Evolutionary conservation across 2,329 filamentous ascomycete species (phyloP).

Genomic region (Penicillium verrucosum): DNA sequence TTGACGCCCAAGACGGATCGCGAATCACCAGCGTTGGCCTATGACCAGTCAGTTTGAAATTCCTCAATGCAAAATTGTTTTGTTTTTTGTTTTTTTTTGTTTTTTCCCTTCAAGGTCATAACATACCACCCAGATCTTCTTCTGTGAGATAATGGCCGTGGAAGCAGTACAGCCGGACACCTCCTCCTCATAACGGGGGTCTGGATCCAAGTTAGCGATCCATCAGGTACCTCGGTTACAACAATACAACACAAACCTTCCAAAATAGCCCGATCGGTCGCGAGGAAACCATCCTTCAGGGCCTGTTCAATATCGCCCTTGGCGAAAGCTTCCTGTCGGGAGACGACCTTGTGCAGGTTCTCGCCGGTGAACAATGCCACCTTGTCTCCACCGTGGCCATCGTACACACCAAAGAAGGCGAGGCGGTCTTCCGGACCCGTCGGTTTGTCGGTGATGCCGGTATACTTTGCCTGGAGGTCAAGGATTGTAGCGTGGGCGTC

Average conservation of each 20-base stretch:
- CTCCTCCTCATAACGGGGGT: constrained; percentile 95
- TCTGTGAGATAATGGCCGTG: constrained; percentile 79
- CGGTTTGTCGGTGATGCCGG: constrained; percentile 52
- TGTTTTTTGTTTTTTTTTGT: neutral
- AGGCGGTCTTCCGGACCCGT: constrained; percentile 68
- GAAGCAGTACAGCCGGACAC: constrained; percentile 97
- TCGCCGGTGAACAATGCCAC: constrained; percentile 91
- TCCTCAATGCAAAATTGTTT: neutral
- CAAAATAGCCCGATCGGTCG: constrained; percentile 91
- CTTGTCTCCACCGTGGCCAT: constrained; percentile 95
- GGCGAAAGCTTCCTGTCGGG: constrained; percentile 92
- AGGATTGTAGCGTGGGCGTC: constrained; percentile 89
- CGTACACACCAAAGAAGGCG: constrained; percentile 96
- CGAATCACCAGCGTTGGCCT: constrained; percentile 98
- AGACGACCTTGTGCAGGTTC: constrained; percentile 88
- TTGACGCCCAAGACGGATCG: constrained; percentile 94
- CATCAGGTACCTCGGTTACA: neutral
- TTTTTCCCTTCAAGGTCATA: neutral
- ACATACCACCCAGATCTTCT: constrained; percentile 94
- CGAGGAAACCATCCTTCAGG: constrained; percentile 93
- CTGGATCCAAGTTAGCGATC: constrained; percentile 49
- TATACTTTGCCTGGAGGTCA: constrained; percentile 68
- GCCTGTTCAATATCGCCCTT: constrained; percentile 90
- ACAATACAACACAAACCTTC: constrained; percentile 63
- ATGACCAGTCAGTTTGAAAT: constrained; percentile 24